These are phyloP conservation scores for Danielia oregonensis DNA, from an alignment of 805 yeast species.

Conservation along the genomic window DNA sequence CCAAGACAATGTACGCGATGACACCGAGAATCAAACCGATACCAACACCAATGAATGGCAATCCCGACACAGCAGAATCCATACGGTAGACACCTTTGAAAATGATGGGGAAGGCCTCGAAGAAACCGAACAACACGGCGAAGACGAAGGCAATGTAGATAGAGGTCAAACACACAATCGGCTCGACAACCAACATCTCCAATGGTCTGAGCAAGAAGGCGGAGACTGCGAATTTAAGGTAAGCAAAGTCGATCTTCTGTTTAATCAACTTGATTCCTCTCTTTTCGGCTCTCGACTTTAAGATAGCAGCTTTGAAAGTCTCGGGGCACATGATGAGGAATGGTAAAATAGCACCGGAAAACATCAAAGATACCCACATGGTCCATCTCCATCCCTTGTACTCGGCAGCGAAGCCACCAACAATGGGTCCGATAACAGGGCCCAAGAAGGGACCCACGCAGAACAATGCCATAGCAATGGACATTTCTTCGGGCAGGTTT, in stretches of 20 bases:
- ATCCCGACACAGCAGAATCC: constrained; percentile 59
- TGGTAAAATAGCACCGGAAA: constrained; percentile 15
- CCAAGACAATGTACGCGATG: constrained; percentile 45
- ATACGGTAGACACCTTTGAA: constrained; percentile 62
- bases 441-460: constrained; percentile 36
- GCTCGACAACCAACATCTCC: constrained; percentile 68
- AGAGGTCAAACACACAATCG: constrained; percentile 68
- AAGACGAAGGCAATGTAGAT: constrained; percentile 70
- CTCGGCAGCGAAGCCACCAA: constrained; percentile 39
- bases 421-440: constrained; percentile 18
- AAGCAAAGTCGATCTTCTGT: constrained; percentile 32
- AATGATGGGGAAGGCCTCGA: constrained; percentile 75
- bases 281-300: constrained; percentile 30
- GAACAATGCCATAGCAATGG: constrained; percentile 74
- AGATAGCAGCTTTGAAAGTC: constrained; percentile 16
- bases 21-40: constrained; percentile 61
- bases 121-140: constrained; percentile 76
- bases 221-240: constrained; percentile 43
- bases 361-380: constrained; percentile 19
- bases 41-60: constrained; percentile 71
- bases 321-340: constrained; percentile 14
- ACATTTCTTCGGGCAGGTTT: constrained; percentile 48
- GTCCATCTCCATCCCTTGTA: constrained; percentile 31
- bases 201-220: constrained; percentile 59
- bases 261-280: constrained; percentile 49